Conservation (phyloP, 2,329 filamentous ascomycete genomes). For the Leptodontidium sp. region DNA sequence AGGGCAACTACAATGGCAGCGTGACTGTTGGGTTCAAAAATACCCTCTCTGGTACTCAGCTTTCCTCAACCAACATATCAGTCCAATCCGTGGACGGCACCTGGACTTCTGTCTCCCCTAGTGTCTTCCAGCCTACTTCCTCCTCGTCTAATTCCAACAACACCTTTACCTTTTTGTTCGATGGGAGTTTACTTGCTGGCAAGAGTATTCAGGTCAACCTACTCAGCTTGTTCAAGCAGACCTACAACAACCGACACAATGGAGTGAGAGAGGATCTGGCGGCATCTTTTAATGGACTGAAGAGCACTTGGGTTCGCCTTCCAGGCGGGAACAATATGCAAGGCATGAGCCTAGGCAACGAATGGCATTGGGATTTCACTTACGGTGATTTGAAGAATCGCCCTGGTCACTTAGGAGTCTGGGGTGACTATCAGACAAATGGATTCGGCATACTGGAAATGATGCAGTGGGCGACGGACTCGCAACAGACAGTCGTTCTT, state of each 20-base stretch:
- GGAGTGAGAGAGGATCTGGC: background rate
- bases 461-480: background rate
- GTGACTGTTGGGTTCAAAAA: background rate
- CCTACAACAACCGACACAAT: slow-evolving; percentile 6
- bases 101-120: background rate
- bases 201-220: background rate
- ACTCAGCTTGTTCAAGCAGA: slow-evolving; percentile 5
- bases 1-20: background rate
- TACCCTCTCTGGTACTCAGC: background rate
- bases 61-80: background rate
- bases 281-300: background rate
- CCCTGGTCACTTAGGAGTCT: background rate
- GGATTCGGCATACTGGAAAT: background rate
- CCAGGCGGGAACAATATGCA: background rate
- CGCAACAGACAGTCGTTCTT: background rate
- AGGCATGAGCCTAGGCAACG: background rate
- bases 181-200: background rate
- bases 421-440: background rate
- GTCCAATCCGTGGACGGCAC: background rate
- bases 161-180: background rate
- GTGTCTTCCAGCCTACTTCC: background rate
- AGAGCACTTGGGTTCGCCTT: background rate
- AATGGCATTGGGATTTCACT: background rate
- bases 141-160: background rate
- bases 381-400: background rate